Evolutionary conservation across 257 asterid species (phyloP), one percentile per base, ranked within the genome.

Genomic region (Parsonsia alboflavescens): DNA sequence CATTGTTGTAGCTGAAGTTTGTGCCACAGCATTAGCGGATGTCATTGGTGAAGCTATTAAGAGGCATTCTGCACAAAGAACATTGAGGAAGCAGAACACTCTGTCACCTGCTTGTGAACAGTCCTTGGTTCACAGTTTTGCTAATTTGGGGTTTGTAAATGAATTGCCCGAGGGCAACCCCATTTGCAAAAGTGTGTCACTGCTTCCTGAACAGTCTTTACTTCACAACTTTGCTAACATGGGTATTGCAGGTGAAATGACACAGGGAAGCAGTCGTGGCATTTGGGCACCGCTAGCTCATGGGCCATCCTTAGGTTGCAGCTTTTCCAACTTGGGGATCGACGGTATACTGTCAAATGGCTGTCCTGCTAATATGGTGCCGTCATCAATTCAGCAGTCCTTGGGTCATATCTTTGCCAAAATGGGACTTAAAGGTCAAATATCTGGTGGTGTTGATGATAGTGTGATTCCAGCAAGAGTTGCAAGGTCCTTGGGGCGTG

Each of bases 21-120:
- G 80, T 80, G 26, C 81, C 68, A 84, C 70, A 10, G 86, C 82
- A 17, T 73, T 88, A 8, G 26, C 74, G 0, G 95, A 91, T 80
- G 78, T 89, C 24, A 71, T 82, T 83, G 79, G 80, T 74, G 70
- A 6, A 3, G 87, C 89, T 57, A 57, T 77, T 42, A 39, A 6
- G 46, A 84, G 78, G 72, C 80, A 74, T 28, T 48, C 70, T 57
- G 68, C 53, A 36, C 68, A 54, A 16, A n/a, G 50, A 36, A 10
- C 53, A 30, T 24, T 11, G 0, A 68, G 44, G 49, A 22, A 28
- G 39, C 71, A 36, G 41, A 48, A 63, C 64, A 48, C 5, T 48
- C 50, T 52, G 8, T 70, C 79, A 22, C 59, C 82, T 76, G 8
- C 63, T 65, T 19, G 26, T 28, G 73, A 59, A 11, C 62, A 59